Evolutionary conservation across 306 rosid species (phyloP).

Genomic region (Prunus davidiana): DNA sequence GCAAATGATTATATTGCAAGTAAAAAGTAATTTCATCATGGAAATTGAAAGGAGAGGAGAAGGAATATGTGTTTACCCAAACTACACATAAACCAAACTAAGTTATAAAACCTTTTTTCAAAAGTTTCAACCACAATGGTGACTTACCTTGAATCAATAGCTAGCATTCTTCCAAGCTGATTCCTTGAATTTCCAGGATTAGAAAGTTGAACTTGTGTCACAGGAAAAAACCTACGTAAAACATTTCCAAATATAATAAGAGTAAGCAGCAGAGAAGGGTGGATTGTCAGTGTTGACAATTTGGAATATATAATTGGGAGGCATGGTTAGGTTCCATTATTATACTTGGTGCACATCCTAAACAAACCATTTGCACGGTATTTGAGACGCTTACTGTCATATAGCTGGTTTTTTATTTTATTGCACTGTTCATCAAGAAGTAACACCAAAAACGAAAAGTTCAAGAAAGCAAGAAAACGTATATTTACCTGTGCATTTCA

Average conservation of each 20-base stretch:
- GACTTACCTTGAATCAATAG: conserved; percentile 73
- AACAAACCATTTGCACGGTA: not conserved
- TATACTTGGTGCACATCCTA: not conserved
- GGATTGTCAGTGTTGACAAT: not conserved
- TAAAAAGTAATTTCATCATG: not conserved
- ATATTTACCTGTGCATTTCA: conserved; percentile 82
- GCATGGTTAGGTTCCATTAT: not conserved
- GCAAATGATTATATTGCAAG: not conserved
- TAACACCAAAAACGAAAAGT: not conserved
- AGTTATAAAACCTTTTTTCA: conserved; percentile 14
- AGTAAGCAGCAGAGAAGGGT: not conserved
- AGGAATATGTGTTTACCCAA: not conserved
- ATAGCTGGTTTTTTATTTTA: not conserved
- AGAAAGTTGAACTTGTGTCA: conserved; percentile 73
- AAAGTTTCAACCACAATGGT: conserved; percentile 15
- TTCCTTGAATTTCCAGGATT: conserved; percentile 71
- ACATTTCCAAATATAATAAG: not conserved
- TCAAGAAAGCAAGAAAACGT: conserved; percentile 5
- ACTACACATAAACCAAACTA: not conserved
- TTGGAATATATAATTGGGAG: not conserved
- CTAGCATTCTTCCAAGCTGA: conserved; percentile 83
- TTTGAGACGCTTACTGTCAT: not conserved
- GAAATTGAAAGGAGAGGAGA: not conserved
- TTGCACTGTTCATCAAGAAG: not conserved
- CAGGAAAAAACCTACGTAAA: conserved; percentile 65